Percentiles rank a stretch among this genome's conserved stretches.
Evolutionary conservation across 1,284 basidiomycete species (phyloP).

Genomic region (Pulveroboletus sp.): DNA sequence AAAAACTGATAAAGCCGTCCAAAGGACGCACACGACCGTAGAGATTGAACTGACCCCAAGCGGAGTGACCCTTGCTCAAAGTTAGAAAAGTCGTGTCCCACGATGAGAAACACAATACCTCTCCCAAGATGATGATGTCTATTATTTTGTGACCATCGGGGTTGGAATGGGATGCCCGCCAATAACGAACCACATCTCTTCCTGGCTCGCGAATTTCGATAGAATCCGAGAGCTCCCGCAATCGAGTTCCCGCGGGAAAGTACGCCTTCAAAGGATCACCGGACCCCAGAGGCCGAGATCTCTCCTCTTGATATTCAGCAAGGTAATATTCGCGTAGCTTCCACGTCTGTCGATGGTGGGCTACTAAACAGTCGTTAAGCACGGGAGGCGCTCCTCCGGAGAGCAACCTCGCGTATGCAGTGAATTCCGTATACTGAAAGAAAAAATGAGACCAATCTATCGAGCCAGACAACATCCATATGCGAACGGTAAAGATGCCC

Average conservation of each 20-base stretch:
- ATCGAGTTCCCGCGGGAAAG: conserved; percentile 26
- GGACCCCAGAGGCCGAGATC: conserved; percentile 21
- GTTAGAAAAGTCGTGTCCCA: conserved; percentile 6
- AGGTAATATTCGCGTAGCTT: conserved; percentile 72
- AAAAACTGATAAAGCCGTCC: conserved; percentile 70
- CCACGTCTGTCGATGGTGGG: conserved; percentile 76
- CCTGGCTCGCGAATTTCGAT: conserved; percentile 25
- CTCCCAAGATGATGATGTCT: conserved; percentile 70
- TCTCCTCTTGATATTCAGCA: conserved; percentile 31
- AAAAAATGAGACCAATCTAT: background rate
- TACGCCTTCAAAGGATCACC: conserved; percentile 41
- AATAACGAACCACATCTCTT: conserved; percentile 44
- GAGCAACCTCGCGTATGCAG: conserved; percentile 62
- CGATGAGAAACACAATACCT: conserved; percentile 44
- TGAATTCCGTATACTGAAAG: conserved; percentile 71
- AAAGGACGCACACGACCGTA: conserved; percentile 66
- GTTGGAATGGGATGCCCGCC: conserved; percentile 21
- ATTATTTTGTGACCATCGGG: conserved; percentile 16
- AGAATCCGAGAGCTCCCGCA: conserved; percentile 23
- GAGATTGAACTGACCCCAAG: conserved; percentile 77
- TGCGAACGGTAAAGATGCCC: conserved; percentile 67
- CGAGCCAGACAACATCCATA: background rate
- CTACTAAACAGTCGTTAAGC: conserved; percentile 58
- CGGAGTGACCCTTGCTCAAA: conserved; percentile 64
- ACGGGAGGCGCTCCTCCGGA: conserved; percentile 58